These are phyloP conservation scores for Mentha longifolia DNA, from an alignment of 257 asterid genomes.

Conservation along the genomic window DNA sequence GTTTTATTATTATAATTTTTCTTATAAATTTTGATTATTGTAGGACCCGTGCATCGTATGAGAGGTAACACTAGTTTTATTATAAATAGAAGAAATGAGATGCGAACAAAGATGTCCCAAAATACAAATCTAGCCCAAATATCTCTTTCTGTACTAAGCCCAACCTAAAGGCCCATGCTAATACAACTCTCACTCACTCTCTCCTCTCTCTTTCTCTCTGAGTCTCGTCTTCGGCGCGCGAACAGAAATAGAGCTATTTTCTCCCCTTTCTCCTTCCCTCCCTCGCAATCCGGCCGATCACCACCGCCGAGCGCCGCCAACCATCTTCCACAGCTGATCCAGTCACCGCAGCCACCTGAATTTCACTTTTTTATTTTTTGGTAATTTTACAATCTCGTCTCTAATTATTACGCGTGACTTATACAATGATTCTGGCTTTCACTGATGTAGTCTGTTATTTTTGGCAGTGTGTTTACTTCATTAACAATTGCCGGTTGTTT, in stretches of 20 bases:
- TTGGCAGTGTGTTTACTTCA: too few relatives aligned
- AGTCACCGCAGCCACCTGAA: background rate
- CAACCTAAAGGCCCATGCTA: too few relatives aligned
- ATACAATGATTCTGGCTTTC: background rate
- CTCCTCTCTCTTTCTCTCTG: background rate
- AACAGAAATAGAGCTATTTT: background rate
- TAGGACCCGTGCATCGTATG: too few relatives aligned
- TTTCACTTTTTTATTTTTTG: background rate
- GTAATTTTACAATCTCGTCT: background rate
- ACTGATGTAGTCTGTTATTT: constrained; percentile 16
- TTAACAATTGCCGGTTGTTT: too few relatives aligned
- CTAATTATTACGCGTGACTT: background rate
- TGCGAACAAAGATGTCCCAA: too few relatives aligned
- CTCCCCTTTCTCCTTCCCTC: background rate
- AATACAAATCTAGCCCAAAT: too few relatives aligned
- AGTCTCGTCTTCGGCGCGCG: background rate
- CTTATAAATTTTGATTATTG: too few relatives aligned
- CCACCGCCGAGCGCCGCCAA: background rate
- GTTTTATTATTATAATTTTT: too few relatives aligned
- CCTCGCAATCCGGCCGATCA: background rate
- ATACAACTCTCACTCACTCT: background rate
- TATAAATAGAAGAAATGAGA: too few relatives aligned
- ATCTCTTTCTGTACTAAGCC: too few relatives aligned
- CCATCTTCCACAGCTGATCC: background rate
- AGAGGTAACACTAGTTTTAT: too few relatives aligned